Evolutionary conservation across 805 yeast genomes (phyloP).

Genomic region (Starmera quercuum): DNA sequence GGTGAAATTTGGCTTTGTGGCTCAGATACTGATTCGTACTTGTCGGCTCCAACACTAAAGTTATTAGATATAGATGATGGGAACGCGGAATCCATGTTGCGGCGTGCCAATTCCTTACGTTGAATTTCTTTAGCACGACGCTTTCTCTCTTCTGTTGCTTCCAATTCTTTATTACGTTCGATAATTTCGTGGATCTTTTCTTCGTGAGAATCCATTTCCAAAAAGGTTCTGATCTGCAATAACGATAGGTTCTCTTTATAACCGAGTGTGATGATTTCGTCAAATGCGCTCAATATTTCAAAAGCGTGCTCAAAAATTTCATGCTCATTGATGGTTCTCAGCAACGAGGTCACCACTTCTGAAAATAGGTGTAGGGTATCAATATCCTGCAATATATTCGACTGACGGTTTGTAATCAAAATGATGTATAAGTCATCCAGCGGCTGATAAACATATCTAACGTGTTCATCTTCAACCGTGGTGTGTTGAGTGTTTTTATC

Average conservation of each 20-base stretch:
- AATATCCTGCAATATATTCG: conserved; percentile 90
- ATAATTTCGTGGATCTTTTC: conserved; percentile 98
- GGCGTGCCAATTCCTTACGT: conserved; percentile 63
- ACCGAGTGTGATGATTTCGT: conserved; percentile 86
- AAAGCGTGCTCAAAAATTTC: conserved; percentile 82
- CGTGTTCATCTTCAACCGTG: conserved; percentile 85
- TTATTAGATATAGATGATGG: conserved; percentile 23
- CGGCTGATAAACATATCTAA: conserved; percentile 93
- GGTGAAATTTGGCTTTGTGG: conserved; percentile 6
- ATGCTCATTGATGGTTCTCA: conserved; percentile 68
- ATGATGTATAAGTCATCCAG: conserved; percentile 90
- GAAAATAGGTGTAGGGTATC: conserved; percentile 84
- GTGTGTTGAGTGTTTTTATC: conserved; percentile 77
- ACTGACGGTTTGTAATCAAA: conserved; percentile 80
- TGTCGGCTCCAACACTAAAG: conserved; percentile 15
- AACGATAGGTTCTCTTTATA: conserved; percentile 80
- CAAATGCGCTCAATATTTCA: conserved; percentile 86
- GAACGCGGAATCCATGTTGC: conserved; percentile 41
- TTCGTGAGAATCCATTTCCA: conserved; percentile 97
- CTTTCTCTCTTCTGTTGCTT: conserved; percentile 95
- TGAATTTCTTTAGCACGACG: conserved; percentile 89
- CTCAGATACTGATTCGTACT: conserved; percentile 6
- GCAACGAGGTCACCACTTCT: conserved; percentile 68
- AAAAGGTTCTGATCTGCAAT: conserved; percentile 76
- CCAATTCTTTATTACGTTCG: conserved; percentile 92